A percentile compares a stretch with the other conserved stretches of the same genome.
Conservation (phyloP, 495 filamentous ascomycete genomes). For the Trichoderma virens region DNA sequence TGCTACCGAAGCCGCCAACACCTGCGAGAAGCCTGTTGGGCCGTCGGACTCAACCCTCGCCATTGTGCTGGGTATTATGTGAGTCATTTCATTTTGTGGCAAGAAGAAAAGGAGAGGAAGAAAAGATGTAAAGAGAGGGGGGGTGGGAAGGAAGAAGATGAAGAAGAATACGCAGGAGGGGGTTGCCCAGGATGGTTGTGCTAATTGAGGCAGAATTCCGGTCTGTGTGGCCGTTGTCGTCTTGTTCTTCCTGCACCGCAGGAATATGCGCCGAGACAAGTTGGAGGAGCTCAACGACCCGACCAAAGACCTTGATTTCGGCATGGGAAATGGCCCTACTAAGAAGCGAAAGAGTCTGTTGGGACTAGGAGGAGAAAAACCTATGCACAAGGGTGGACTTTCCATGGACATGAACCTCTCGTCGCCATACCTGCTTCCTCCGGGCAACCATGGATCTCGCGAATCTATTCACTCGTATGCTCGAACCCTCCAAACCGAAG, state of each 20-base stretch:
- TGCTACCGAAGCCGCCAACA: slow-evolving; percentile 14
- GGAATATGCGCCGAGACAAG: slow-evolving; percentile 62
- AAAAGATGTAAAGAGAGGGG: not conserved
- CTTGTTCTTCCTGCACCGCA: slow-evolving; percentile 68
- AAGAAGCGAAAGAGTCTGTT: slow-evolving; percentile 34
- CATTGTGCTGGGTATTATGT: slow-evolving; percentile 77
- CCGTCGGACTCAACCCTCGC: slow-evolving; percentile 55
- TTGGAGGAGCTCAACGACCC: slow-evolving; percentile 80
- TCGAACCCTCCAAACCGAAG: slow-evolving; percentile 55
- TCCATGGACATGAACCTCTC: slow-evolving; percentile 77
- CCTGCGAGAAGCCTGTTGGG: slow-evolving; percentile 51
- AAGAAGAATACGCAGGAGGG: too few species aligned
- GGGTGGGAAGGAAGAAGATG: not conserved
- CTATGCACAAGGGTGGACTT: slow-evolving; percentile 54
- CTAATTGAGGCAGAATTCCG: slow-evolving; percentile 55
- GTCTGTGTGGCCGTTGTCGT: slow-evolving; percentile 58
- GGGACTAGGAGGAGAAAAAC: slow-evolving; percentile 39
- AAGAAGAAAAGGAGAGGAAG: not conserved
- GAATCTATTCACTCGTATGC: slow-evolving; percentile 82
- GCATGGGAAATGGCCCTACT: slow-evolving; percentile 39
- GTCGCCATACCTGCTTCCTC: slow-evolving; percentile 86
- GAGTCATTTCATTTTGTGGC: slow-evolving; percentile 38
- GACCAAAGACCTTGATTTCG: slow-evolving; percentile 91
- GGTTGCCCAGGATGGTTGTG: slow-evolving; percentile 19
- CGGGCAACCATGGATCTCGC: slow-evolving; percentile 63